phyloP scores from a whole-genome alignment of 495 filamentous ascomycete species.

The Penicillium canariense region DNA sequence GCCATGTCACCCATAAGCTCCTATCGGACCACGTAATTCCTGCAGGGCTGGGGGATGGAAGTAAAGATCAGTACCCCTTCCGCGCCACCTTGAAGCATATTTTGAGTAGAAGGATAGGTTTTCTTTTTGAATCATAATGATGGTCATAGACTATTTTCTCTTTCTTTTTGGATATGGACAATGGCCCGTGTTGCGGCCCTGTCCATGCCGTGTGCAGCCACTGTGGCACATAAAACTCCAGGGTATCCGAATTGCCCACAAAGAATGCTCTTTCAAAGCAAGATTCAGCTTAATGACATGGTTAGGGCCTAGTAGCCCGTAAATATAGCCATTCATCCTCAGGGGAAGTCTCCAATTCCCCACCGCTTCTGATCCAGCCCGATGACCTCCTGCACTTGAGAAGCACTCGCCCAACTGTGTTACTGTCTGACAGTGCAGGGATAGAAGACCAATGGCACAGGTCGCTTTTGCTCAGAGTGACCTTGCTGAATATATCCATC shows the following conservation, averaged over 20 bases:
- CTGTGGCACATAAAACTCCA: conserved; percentile 14
- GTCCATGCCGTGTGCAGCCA: background rate
- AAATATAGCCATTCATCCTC: background rate
- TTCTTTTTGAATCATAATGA: background rate
- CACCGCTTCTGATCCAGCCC: background rate
- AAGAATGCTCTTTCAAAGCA: background rate
- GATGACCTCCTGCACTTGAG: background rate
- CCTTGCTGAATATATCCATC: background rate
- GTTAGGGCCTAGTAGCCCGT: background rate
- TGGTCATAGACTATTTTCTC: background rate
- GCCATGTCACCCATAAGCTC: too few species aligned
- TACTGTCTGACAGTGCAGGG: background rate
- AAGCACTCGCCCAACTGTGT: background rate
- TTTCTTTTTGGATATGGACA: background rate
- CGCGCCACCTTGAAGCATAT: background rate
- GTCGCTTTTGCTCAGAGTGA: background rate
- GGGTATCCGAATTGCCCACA: conserved; percentile 21
- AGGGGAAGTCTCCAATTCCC: background rate
- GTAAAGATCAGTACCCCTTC: background rate
- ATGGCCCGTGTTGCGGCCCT: background rate
- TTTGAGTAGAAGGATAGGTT: too few species aligned
- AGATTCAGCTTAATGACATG: background rate
- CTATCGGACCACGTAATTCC: background rate
- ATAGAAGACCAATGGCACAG: background rate
- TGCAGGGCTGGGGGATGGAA: background rate